Base-by-base conservation (phyloP, 2,329 filamentous ascomycete genomes). In the Remersonia thermophila region DNA sequence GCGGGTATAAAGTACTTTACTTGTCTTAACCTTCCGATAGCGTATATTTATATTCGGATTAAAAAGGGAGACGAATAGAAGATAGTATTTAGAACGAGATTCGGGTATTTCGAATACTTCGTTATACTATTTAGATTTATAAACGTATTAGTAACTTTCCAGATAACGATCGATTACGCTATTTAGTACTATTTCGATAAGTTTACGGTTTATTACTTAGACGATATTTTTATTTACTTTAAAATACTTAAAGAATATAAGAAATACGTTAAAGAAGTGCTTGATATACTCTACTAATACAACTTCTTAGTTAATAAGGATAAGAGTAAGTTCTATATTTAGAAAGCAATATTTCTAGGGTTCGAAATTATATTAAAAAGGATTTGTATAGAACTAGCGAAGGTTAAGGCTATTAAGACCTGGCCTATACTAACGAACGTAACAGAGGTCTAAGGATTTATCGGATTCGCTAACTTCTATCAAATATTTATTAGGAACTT, bases 381-480 rank as follows among this genome's bases (percentile, higher is more conserved):
- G 14, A 13, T 36, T 2, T 7, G 10, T 2, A 36, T 36, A 8
- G 28, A 36, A 31, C 29, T 10, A 27, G 11, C 20, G 5, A 36
- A 36, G 15, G 14, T 36, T 8, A 12, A 18, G 9, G 29, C 14
- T 2, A 18, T 34, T 6, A 8, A 4, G 7, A 14, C n/a, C 10
- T 37, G 20, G 30, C 27, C 12, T 11, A 10, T 2, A 12, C 25
- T 11, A 0, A 33, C 7, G 3, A 43, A 13, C n/a, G 28, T 44
- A 9, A 41, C 45, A 16, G 42, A 55, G 2, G 35, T 56, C 6
- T 41, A 50, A 38, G 28, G 36, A 2, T 55, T 57, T 36, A 13
- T 56, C 12, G 42, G 47, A 1, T 58, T 57, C 38, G 36, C 43
- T 6, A 59, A 58, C 38, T 58, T 56, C 30, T 58, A 58, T 33